These are phyloP conservation scores for Auriscalpium orientale DNA, from an alignment of 768 basidiomycete genomes.

Conservation along the genomic window DNA sequence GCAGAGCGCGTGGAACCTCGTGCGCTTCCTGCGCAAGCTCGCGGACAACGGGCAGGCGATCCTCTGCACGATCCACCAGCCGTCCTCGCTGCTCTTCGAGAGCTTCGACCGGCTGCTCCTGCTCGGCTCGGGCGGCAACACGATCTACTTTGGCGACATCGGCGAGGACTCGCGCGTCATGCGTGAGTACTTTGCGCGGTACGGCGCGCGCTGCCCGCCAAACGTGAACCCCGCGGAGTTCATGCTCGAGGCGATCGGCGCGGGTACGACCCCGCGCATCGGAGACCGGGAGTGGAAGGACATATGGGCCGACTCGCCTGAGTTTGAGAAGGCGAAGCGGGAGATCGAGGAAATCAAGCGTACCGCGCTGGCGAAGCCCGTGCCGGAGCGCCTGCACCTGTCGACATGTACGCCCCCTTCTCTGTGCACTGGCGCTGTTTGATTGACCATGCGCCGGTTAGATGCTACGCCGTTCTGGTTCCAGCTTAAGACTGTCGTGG, in stretches of 20 bases:
- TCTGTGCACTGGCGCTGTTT: background rate
- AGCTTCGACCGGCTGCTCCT: slow-evolving; percentile 72
- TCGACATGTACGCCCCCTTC: background rate
- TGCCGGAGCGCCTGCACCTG: background rate
- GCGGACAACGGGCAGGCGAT: slow-evolving; percentile 86
- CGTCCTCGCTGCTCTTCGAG: slow-evolving; percentile 80
- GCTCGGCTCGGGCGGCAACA: slow-evolving; percentile 78
- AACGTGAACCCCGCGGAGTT: slow-evolving; percentile 75
- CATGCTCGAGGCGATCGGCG: slow-evolving; percentile 83
- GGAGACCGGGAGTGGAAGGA: slow-evolving; percentile 84
- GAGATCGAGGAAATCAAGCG: slow-evolving; percentile 39
- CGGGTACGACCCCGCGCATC: slow-evolving; percentile 65
- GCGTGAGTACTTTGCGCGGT: slow-evolving; percentile 66
- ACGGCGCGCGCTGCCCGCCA: slow-evolving; percentile 68
- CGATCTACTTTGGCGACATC: slow-evolving; percentile 89
- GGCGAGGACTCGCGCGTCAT: slow-evolving; percentile 66
- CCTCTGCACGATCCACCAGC: slow-evolving; percentile 87
- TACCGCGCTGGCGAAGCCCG: slow-evolving; percentile 1
- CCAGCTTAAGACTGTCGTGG: slow-evolving; percentile 63
- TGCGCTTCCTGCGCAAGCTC: slow-evolving; percentile 78
- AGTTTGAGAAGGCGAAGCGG: slow-evolving; percentile 29
- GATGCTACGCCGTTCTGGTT: slow-evolving; percentile 54
- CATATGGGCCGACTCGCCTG: slow-evolving; percentile 72
- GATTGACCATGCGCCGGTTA: slow-evolving; percentile 2
- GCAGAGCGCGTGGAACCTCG: slow-evolving; percentile 75